Base-by-base conservation (phyloP, 495 filamentous ascomycete species). In the Aspergillus mulundensis region DNA sequence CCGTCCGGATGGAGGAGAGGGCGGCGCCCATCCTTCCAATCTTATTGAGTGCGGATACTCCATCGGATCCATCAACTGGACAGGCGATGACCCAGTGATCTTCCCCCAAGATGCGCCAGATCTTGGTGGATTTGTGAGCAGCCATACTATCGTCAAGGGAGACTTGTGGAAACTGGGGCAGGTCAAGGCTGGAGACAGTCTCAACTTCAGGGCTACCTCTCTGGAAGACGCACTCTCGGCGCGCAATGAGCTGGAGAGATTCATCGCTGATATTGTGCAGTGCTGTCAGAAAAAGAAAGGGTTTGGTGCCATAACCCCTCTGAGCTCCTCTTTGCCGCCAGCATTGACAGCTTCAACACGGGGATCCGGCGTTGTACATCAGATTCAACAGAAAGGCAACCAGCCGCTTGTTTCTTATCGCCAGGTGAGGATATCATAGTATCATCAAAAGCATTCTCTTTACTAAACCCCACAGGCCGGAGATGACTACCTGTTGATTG, bases 161-260 rank as follows among this genome's bases (percentile, higher is more conserved):
- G 80, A 83, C 25, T 64, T 79, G 23, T 85, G 81, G 80, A 80
- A 81, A 64, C 46, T 87, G 10, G 84, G 84, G 0, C 82, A 85
- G 64, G 66, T 87, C 12, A 81, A 79, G 53, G 75, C 82, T 18
- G 83, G 83, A n/a, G 76, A 84, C 59, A 78, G 72, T 5, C 63
- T 84, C 16, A 67, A 70, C 28, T 80, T 78, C 54, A 62, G 63
- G 20, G 62, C 68, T 16, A 73, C 78, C 4, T 74, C 79, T 7
- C 61, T 79, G 21, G 65, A 77, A 12, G 70, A 77, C 50, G 80
- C 81, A 10, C 51, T 83, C 3, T 53, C 56, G 30, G 50, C 66
- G 18, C 63, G 69, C 15, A 58, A 59, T 41, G 57, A 66, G 4
- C 43, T 76, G 16, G 68, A 78, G 19, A 56, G 55, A 1, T 78